These are phyloP conservation scores for Bromus sterilis DNA, from an alignment of 176 grass and related monocot genomes.

Conservation along the genomic window DNA sequence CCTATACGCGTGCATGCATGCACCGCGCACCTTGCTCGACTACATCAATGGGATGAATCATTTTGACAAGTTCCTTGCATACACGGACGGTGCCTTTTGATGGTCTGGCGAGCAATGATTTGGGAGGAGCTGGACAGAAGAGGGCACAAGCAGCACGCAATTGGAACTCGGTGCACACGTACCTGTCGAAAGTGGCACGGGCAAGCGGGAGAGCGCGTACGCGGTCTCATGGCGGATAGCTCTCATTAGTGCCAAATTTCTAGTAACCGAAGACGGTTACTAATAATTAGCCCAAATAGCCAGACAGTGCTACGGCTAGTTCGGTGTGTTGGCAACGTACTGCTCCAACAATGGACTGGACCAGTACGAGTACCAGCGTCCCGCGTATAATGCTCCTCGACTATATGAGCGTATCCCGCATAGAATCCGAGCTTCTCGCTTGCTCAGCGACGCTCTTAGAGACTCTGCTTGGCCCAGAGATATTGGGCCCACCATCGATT, in stretches of 20 bases:
- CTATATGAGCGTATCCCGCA: too few species aligned
- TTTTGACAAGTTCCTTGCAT: not conserved
- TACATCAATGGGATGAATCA: not conserved
- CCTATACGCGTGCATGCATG: not conserved
- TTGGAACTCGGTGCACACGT: not conserved
- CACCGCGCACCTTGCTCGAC: not conserved
- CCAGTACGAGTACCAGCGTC: too few species aligned
- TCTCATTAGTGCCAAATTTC: not conserved
- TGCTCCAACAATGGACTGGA: not conserved
- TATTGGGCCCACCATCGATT: too few species aligned
- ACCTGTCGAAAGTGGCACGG: not conserved
- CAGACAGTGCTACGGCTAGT: not conserved
- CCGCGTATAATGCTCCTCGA: too few species aligned
- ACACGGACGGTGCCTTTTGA: not conserved
- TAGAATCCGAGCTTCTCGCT: too few species aligned
- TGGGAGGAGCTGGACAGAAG: not conserved
- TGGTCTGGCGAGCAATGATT: not conserved
- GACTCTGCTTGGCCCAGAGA: too few species aligned
- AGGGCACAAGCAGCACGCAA: not conserved
- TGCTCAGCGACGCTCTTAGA: too few species aligned
- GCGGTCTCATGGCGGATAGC: not conserved
- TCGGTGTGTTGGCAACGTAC: not conserved
- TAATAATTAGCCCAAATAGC: not conserved
- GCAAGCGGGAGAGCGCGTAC: not conserved
- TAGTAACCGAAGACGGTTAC: not conserved